Percentiles rank a stretch among this genome's conserved stretches.
Evolutionary conservation across 805 yeast species (phyloP).

Genomic region (Metschnikowia reukaufii): DNA sequence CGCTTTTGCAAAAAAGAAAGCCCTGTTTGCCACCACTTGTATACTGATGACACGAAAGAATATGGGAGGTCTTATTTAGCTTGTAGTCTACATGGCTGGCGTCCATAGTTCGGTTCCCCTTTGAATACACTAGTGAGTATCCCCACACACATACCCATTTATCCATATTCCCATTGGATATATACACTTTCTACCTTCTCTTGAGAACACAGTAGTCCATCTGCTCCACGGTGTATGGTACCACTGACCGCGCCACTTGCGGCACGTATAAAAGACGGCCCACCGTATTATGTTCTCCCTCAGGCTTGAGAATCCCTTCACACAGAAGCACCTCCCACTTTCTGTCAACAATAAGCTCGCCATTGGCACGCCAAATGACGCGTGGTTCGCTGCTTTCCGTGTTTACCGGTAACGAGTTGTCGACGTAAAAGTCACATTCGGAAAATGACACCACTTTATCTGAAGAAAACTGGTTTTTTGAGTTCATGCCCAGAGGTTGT

Average conservation of each 20-base stretch:
- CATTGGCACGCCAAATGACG: conserved; percentile 9
- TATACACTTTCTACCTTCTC: not conserved
- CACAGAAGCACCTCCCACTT: conserved; percentile 54
- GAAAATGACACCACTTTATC: conserved; percentile 51
- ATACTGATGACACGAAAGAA: no score
- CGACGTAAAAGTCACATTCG: conserved; percentile 70
- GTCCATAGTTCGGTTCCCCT: not conserved
- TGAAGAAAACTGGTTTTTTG: conserved; percentile 63
- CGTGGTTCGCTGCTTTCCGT: conserved; percentile 41
- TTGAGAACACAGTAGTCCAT: conserved; percentile 49
- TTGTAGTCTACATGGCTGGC: not conserved
- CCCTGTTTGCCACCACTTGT: no score
- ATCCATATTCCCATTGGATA: not conserved
- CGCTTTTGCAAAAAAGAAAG: not conserved
- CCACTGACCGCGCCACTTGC: conserved; percentile 19
- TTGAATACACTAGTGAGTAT: conserved; percentile 1
- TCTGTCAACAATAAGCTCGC: conserved; percentile 19
- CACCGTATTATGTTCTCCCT: conserved; percentile 50
- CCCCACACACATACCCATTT: not conserved
- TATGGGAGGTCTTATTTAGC: no score
- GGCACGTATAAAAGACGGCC: conserved; percentile 59
- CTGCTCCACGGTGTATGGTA: conserved; percentile 41
- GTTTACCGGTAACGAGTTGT: conserved; percentile 53
- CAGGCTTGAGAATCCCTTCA: conserved; percentile 52
- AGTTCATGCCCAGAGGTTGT: conserved; percentile 70